Conservation (phyloP, 129 eudicot species). For the Helianthus tuberosus region DNA sequence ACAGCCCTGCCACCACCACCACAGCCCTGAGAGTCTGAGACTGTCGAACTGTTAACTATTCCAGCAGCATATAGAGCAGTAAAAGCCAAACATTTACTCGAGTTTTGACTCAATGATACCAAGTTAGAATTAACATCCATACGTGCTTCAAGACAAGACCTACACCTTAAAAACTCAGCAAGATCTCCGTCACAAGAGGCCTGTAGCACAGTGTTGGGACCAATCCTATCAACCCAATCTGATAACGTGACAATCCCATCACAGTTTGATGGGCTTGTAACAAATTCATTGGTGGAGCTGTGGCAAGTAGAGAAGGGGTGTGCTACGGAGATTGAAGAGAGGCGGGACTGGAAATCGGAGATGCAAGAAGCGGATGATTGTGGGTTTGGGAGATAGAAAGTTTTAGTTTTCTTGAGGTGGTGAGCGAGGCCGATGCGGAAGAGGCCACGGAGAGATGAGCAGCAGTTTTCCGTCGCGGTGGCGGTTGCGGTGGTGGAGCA, state of each 20-base stretch:
- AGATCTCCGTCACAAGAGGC: constrained; percentile 53
- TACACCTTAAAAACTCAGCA: constrained; percentile 41
- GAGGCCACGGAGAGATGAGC: constrained; percentile 63
- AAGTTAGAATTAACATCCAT: constrained; percentile 47
- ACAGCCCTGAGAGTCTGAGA: no score
- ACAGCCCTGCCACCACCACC: no score
- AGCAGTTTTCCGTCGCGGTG: constrained; percentile 41
- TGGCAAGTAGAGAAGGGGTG: constrained; percentile 43
- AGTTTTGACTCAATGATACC: constrained; percentile 45
- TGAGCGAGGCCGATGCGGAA: constrained; percentile 63
- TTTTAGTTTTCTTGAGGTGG: constrained; percentile 58
- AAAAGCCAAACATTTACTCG: constrained; percentile 65
- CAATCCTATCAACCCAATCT: constrained; percentile 48
- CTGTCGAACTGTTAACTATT: constrained; percentile 50
- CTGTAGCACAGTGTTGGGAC: constrained; percentile 33
- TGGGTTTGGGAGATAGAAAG: constrained; percentile 49
- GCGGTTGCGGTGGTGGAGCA: constrained; percentile 42
- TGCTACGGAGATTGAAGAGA: constrained; percentile 25
- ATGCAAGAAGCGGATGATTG: constrained; percentile 52
- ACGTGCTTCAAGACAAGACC: constrained; percentile 61
- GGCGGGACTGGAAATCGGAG: constrained; percentile 41
- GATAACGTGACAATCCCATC: constrained; percentile 43
- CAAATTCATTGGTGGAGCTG: constrained; percentile 37
- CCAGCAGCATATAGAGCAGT: constrained; percentile 72
- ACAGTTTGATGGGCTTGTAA: constrained; percentile 44